Evolutionary conservation across 129 eudicot genomes (phyloP).

Genomic region (Smallanthus sonchifolius): DNA sequence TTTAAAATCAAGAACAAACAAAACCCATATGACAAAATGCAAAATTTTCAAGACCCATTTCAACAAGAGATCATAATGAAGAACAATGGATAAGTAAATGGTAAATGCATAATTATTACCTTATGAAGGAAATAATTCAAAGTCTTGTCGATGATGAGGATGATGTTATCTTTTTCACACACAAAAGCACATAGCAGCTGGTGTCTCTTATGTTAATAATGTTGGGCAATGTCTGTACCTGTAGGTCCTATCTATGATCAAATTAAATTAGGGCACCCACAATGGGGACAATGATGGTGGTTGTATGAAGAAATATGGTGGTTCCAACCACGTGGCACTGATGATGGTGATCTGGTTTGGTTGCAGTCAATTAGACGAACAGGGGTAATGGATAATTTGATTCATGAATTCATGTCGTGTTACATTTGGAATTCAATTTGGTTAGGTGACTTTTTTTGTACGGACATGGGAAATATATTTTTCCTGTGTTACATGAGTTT

Average conservation of each 20-base stretch:
- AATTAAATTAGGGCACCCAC: conserved; percentile 24
- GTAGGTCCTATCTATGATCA: conserved; percentile 9
- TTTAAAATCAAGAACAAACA: conserved; percentile 1
- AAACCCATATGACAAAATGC: conserved; percentile 26
- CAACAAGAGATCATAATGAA: neutral
- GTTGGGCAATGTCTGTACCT: conserved; percentile 13
- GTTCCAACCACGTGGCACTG: conserved; percentile 33
- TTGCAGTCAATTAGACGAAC: conserved; percentile 9
- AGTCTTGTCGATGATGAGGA: neutral
- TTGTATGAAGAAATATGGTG: conserved; percentile 9
- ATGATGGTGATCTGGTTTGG: conserved; percentile 9
- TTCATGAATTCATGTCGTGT: neutral
- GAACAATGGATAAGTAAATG: neutral
- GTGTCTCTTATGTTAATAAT: neutral
- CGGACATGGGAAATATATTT: no score
- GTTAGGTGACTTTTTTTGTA: no score
- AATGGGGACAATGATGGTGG: conserved; percentile 8
- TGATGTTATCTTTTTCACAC: neutral
- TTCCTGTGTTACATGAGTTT: no score
- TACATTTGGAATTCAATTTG: neutral
- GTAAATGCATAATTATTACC: conserved; percentile 15
- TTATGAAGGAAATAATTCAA: conserved; percentile 11
- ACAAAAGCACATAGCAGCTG: neutral
- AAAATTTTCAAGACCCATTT: conserved; percentile 1
- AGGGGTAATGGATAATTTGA: neutral